Evolutionary conservation across 768 basidiomycete species (phyloP).

Genomic region (Rhodotorula kratochvilovae): DNA sequence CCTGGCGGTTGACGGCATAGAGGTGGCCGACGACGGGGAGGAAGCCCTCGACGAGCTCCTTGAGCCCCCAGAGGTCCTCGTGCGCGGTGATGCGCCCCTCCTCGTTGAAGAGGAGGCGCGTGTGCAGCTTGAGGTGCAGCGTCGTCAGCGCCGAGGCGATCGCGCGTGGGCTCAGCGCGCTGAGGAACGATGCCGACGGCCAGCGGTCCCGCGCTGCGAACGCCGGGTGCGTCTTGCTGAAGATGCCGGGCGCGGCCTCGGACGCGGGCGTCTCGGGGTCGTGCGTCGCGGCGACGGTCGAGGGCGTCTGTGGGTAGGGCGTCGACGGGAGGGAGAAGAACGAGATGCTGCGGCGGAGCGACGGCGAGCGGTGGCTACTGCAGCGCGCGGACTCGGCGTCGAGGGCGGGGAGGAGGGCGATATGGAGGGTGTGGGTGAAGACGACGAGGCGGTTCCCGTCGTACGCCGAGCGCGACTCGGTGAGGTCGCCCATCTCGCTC

Average conservation of each 20-base stretch:
- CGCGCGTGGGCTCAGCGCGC: constrained; percentile 10
- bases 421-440: constrained; percentile 73
- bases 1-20: constrained; percentile 35
- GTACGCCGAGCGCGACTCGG: background rate
- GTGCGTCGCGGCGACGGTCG: background rate
- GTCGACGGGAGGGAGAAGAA: constrained; percentile 34
- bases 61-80: constrained; percentile 74
- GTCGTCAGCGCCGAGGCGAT: constrained; percentile 56
- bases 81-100: constrained; percentile 67
- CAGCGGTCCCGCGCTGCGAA: constrained; percentile 12
- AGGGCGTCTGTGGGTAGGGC: constrained; percentile 28
- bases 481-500: constrained; percentile 35
- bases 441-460: constrained; percentile 70
- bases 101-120: constrained; percentile 72
- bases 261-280: background rate
- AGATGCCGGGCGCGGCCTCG: constrained; percentile 5
- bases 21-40: constrained; percentile 23
- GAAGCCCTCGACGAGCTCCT: constrained; percentile 57
- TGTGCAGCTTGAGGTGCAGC: constrained; percentile 69
- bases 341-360: constrained; percentile 16
- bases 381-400: constrained; percentile 51
- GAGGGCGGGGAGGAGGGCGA: constrained; percentile 63
- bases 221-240: constrained; percentile 24
- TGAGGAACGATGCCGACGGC: constrained; percentile 24
- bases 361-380: background rate